These are phyloP conservation scores for Pyrenophora teres DNA, from an alignment of 2,329 filamentous ascomycete genomes.

Conservation along the genomic window DNA sequence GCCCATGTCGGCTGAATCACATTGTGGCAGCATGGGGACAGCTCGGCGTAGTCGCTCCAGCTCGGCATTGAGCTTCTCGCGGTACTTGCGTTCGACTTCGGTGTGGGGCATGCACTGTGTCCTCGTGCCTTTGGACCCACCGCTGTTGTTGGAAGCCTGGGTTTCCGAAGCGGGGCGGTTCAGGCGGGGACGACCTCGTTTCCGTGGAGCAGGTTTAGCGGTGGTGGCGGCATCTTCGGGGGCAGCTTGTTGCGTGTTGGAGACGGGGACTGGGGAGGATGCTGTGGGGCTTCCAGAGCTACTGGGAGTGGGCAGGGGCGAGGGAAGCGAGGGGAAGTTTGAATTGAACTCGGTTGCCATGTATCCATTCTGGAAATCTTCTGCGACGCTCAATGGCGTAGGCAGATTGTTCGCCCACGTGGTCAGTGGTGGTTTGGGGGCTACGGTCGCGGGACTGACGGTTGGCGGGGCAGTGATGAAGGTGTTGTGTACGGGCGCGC, in stretches of 20 bases:
- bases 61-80: constrained; percentile 29
- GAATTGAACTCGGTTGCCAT: constrained; percentile 1
- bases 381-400: constrained; percentile 5
- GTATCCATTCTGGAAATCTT: constrained; percentile 7
- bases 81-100: constrained; percentile 24
- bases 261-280: constrained; percentile 1
- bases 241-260: neutral
- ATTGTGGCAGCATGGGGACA: constrained; percentile 27
- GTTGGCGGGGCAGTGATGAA: constrained; percentile 4
- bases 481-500: constrained; percentile 2
- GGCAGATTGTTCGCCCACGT: constrained; percentile 5
- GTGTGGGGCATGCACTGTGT: constrained; percentile 27
- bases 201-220: constrained; percentile 8
- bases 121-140: constrained; percentile 1
- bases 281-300: constrained; percentile 4
- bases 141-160: neutral
- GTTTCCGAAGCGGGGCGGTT: constrained; percentile 8
- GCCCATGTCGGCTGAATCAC: constrained; percentile 12
- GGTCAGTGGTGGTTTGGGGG: neutral
- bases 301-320: constrained; percentile 8
- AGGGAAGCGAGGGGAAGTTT: constrained; percentile 6
- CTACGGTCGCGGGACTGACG: neutral
- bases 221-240: neutral
- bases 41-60: constrained; percentile 30
- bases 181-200: constrained; percentile 11